These are phyloP conservation scores for Teratosphaeria viscida DNA, from an alignment of 2,329 filamentous ascomycete genomes.

Conservation along the genomic window DNA sequence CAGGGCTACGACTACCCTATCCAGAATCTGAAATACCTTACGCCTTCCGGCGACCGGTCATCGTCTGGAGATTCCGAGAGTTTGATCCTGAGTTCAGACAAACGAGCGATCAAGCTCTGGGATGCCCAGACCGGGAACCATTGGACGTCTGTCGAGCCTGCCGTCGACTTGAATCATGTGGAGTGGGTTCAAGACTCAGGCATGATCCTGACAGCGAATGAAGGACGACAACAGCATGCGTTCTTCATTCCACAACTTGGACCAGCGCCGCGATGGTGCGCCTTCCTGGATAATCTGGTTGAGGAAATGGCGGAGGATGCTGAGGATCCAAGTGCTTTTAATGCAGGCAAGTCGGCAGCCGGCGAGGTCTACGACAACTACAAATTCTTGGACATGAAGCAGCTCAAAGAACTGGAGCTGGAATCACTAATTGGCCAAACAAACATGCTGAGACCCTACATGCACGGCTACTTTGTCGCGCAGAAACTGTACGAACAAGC, in stretches of 20 bases:
- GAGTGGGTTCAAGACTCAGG: conserved; percentile 86
- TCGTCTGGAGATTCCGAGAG: conserved; percentile 54
- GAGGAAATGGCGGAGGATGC: conserved; percentile 92
- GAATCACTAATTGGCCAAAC: conserved; percentile 85
- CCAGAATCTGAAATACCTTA: conserved; percentile 64
- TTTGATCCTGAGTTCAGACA: conserved; percentile 86
- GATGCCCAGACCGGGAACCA: conserved; percentile 70
- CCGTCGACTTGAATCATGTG: conserved; percentile 89
- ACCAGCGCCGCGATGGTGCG: conserved; percentile 88
- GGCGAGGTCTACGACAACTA: conserved; percentile 95
- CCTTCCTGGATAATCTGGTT: conserved; percentile 92
- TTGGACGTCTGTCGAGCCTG: conserved; percentile 92
- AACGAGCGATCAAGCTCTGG: conserved; percentile 96
- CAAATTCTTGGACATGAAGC: conserved; percentile 87
- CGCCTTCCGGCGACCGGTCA: conserved; percentile 52
- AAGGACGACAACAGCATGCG: conserved; percentile 86
- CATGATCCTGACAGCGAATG: conserved; percentile 94
- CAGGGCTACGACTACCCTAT: conserved; percentile 93
- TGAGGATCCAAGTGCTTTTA: conserved; percentile 50
- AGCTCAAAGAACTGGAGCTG: conserved; percentile 75
- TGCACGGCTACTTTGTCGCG: conserved; percentile 98
- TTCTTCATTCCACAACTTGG: conserved; percentile 93
- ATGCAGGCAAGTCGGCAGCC: conserved; percentile 36
- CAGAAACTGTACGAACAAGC: conserved; percentile 95
- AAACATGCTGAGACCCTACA: conserved; percentile 83